Conservation (phyloP, 495 filamentous ascomycete species). For the Trichoderma reesei region DNA sequence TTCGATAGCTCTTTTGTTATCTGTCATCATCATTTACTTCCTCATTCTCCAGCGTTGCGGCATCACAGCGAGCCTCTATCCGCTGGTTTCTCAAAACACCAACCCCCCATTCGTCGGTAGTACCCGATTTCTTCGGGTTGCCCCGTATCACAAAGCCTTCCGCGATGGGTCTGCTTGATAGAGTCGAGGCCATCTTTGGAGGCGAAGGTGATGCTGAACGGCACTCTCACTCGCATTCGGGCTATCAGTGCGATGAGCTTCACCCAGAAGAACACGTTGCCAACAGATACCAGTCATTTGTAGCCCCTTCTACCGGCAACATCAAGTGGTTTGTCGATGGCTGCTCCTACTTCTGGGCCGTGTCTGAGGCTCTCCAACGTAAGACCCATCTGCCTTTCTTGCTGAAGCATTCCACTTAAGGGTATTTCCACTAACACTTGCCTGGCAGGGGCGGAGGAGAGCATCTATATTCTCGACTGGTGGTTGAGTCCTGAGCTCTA, state of each 20-base stretch:
- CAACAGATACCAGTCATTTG: conserved; percentile 76
- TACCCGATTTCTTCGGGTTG: not conserved
- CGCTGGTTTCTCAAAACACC: not conserved
- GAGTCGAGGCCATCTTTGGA: conserved; percentile 27
- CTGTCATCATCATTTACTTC: not conserved
- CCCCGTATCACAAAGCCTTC: not conserved
- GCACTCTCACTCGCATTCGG: conserved; percentile 32
- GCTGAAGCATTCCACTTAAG: not conserved
- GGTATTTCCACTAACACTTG: conserved; percentile 12
- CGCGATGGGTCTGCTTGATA: conserved; percentile 26
- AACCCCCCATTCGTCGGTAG: not conserved
- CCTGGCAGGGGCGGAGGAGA: conserved; percentile 55
- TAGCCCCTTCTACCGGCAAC: conserved; percentile 78
- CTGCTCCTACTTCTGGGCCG: conserved; percentile 84
- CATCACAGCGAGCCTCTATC: not conserved
- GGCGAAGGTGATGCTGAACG: conserved; percentile 22
- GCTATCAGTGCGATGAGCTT: conserved; percentile 21
- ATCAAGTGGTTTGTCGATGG: conserved; percentile 94
- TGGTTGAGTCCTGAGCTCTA: conserved; percentile 89
- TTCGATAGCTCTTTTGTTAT: not conserved
- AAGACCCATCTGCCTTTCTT: not conserved
- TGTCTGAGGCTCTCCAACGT: conserved; percentile 67
- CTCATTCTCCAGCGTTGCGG: too few species aligned
- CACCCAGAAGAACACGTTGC: conserved; percentile 32
- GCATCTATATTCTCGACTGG: conserved; percentile 92